phyloP scores from a whole-genome alignment of 768 basidiomycete genomes.

The Leccinum rimulosum region DNA sequence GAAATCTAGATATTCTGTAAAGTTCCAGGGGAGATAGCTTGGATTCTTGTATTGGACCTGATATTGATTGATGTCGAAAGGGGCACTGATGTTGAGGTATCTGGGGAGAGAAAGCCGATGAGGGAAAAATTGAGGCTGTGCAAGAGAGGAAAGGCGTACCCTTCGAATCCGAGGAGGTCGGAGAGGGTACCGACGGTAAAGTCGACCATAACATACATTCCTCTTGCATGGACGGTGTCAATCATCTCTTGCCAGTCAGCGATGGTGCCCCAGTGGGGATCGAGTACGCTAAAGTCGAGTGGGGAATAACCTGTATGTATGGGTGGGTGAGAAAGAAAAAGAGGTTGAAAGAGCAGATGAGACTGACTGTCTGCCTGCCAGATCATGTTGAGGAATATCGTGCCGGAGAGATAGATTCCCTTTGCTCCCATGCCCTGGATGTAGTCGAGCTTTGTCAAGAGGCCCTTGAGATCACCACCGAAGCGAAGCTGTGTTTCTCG shows the following conservation, averaged over 20 bases:
- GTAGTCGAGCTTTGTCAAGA: conserved; percentile 77
- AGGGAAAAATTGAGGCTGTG: conserved; percentile 10
- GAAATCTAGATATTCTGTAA: conserved; percentile 83
- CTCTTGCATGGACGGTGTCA: conserved; percentile 71
- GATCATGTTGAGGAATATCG: conserved; percentile 92
- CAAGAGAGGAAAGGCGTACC: conserved; percentile 45
- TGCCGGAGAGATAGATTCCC: conserved; percentile 89
- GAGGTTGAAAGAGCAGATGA: neutral
- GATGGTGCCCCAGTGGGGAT: conserved; percentile 90
- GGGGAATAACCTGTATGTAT: conserved; percentile 72
- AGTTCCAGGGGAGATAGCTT: conserved; percentile 78
- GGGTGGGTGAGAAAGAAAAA: neutral
- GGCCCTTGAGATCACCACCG: conserved; percentile 85
- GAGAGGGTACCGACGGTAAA: conserved; percentile 93
- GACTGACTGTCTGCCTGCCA: conserved; percentile 93
- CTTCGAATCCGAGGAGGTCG: conserved; percentile 82
- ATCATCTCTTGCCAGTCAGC: conserved; percentile 76
- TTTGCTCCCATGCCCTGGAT: conserved; percentile 84
- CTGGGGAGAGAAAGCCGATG: conserved; percentile 38
- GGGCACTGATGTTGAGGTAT: conserved; percentile 69
- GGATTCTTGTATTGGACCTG: conserved; percentile 72
- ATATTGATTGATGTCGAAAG: conserved; percentile 77
- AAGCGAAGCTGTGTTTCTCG: conserved; percentile 86
- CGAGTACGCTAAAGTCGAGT: conserved; percentile 84
- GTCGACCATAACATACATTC: conserved; percentile 92